Percentiles rank a stretch among this genome's conserved stretches.
Conservation (phyloP, 495 filamentous ascomycete genomes). For the Penicillium lagena region DNA sequence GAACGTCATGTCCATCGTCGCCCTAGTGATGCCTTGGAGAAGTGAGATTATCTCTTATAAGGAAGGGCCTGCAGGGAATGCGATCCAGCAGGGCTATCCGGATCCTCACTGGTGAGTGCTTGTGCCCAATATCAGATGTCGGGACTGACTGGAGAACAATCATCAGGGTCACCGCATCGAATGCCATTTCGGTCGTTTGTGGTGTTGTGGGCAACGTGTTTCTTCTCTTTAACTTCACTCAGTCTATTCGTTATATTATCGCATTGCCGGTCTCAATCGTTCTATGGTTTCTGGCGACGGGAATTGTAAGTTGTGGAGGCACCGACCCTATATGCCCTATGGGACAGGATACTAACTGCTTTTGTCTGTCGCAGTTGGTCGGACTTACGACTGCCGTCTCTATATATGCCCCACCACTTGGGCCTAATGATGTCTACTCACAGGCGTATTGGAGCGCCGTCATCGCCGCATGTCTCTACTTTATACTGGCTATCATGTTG, state of each 20-base stretch:
- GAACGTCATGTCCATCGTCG: constrained; percentile 71
- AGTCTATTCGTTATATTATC: constrained; percentile 69
- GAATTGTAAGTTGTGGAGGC: constrained; percentile 45
- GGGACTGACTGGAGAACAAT: constrained; percentile 2
- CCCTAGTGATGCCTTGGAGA: constrained; percentile 63
- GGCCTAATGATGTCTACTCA: constrained; percentile 56
- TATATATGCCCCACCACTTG: constrained; percentile 51
- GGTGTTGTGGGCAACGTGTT: constrained; percentile 67
- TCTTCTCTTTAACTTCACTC: constrained; percentile 79
- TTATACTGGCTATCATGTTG: constrained; percentile 54
- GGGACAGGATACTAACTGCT: too few species aligned
- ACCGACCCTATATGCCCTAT: not conserved
- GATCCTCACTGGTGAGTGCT: constrained; percentile 48
- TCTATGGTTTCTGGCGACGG: constrained; percentile 60
- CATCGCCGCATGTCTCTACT: constrained; percentile 60
- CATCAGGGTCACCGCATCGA: constrained; percentile 45
- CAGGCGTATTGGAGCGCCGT: constrained; percentile 76
- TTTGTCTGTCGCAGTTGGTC: constrained; percentile 41
- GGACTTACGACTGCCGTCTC: constrained; percentile 55
- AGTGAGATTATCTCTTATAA: constrained; percentile 27
- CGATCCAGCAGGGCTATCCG: constrained; percentile 30
- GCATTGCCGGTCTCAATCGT: constrained; percentile 64
- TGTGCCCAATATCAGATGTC: not conserved
- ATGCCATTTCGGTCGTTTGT: constrained; percentile 57
- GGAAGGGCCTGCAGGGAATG: constrained; percentile 24